phyloP scores from a whole-genome alignment of 768 basidiomycete genomes.

The Boletus rubropictus region DNA sequence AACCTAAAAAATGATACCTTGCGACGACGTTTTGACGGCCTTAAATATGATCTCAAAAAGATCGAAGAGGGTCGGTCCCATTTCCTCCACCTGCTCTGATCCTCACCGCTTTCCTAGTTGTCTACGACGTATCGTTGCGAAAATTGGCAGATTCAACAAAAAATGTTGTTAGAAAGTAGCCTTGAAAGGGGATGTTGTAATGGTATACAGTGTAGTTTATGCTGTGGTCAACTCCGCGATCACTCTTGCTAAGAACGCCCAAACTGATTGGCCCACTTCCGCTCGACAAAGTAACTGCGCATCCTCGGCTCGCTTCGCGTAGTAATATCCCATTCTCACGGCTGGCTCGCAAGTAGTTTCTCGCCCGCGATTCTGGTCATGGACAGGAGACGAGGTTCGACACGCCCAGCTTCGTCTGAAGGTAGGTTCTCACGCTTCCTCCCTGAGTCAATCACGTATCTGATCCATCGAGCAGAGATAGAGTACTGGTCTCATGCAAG shows the following conservation, averaged over 20 bases:
- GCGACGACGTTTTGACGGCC: slow-evolving; percentile 70
- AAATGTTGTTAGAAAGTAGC: neutral
- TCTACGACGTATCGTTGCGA: slow-evolving; percentile 78
- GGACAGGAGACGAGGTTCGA: slow-evolving; percentile 61
- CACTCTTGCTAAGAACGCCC: slow-evolving; percentile 8
- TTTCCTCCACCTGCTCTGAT: neutral
- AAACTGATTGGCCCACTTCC: neutral
- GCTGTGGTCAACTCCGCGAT: slow-evolving; percentile 17
- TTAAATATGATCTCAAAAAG: slow-evolving; percentile 85
- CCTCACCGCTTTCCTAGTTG: slow-evolving; percentile 43
- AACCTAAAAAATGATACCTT: slow-evolving; percentile 78
- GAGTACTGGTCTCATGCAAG: slow-evolving; percentile 72
- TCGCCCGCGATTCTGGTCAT: slow-evolving; percentile 31
- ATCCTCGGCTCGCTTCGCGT: slow-evolving; percentile 3
- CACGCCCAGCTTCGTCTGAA: slow-evolving; percentile 71
- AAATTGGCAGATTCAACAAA: slow-evolving; percentile 43
- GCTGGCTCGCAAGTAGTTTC: neutral
- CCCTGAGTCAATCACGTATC: slow-evolving; percentile 8
- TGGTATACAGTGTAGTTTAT: neutral
- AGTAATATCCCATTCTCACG: slow-evolving; percentile 1
- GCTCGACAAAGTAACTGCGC: slow-evolving; percentile 5
- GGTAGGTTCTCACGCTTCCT: slow-evolving; percentile 41
- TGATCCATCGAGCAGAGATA: slow-evolving; percentile 45
- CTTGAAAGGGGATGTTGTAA: neutral
- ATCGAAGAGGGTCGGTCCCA: slow-evolving; percentile 69